Evolutionary conservation across 2,329 filamentous ascomycete genomes (phyloP), one percentile per base, ranked within the genome.

Genomic region (Penicillium sp.): DNA sequence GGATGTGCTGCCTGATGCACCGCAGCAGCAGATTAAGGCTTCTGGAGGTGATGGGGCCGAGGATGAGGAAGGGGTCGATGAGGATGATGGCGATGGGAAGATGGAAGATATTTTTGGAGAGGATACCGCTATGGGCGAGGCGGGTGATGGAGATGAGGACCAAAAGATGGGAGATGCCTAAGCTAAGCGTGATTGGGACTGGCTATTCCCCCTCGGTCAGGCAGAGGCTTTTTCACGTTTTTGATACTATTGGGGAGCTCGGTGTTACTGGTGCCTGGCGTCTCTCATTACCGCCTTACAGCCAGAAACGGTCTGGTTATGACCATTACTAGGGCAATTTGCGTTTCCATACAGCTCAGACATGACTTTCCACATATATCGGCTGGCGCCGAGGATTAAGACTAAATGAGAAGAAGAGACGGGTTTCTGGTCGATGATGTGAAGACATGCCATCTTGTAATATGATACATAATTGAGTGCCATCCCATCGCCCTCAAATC

Each of bases 31-130:
- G 41, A 68, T 65, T 6, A 69, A 59, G 50, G 70, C 62, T 36
- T 68, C 71, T 35, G 71, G 68, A 41, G 74, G 70, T 19, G 74
- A 69, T 16, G 73, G 66, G 13, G 71, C 70, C 31, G 75, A 69
- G 37, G 73, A 62, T 14, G 72, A 71, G 47, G 71, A 71, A 24
- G 69, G 63, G 18, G 70, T 63, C 1, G 69, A 69, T 10, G 78
- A 78, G 50, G 78, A 78, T 35, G 78, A 80, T 53, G 77, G 70
- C 22, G 79, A 81, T 67, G 78, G 77, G 7, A 76, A 72, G 63
- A 79, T 81, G 78, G 78, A 81, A 65, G 78, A 80, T 69, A 71
- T 81, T 9, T 80, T 81, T 60, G 79, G 78, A 1, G 76, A 78
- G 41, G 74, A 77, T 64, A 69, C 73, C 6, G 67, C 68, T 2